Conservation (phyloP, 2,329 filamentous ascomycete species). For the Epicoccum sorghinum region DNA sequence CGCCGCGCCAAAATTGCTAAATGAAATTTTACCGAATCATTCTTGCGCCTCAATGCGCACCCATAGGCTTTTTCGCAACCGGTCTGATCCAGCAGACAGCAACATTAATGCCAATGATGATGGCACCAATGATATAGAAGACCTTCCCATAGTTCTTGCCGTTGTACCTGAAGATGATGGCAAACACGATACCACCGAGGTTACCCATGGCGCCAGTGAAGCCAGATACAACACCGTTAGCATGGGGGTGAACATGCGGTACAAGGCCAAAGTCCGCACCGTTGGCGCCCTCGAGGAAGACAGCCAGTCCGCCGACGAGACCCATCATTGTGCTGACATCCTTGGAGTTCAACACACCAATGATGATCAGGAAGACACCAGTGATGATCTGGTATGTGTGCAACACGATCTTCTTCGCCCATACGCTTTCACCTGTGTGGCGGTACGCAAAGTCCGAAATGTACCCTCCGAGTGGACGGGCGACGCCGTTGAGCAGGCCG, state of each 20-base stretch:
- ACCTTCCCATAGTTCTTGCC: conserved; percentile 69
- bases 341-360: conserved; percentile 66
- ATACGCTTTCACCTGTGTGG: conserved; percentile 53
- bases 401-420: conserved; percentile 67
- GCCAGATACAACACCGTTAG: conserved; percentile 79
- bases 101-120: conserved; percentile 73
- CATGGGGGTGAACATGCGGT: conserved; percentile 79
- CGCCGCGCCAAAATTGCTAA: conserved; percentile 11
- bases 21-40: neutral
- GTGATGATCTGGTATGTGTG: conserved; percentile 61
- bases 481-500: conserved; percentile 72
- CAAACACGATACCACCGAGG: conserved; percentile 81
- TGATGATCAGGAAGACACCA: conserved; percentile 64
- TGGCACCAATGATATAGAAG: conserved; percentile 80
- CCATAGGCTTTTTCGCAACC: conserved; percentile 56
- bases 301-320: conserved; percentile 73
- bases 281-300: conserved; percentile 84
- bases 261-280: conserved; percentile 84
- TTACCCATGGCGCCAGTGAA: conserved; percentile 82
- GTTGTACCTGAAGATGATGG: conserved; percentile 78
- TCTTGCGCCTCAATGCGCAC: neutral
- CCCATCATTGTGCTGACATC: conserved; percentile 71
- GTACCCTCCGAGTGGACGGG: conserved; percentile 68
- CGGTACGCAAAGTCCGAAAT: conserved; percentile 61
- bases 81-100: conserved; percentile 67